Base-by-base conservation (phyloP, 306 rosid species). In the Quercus dentata region DNA sequence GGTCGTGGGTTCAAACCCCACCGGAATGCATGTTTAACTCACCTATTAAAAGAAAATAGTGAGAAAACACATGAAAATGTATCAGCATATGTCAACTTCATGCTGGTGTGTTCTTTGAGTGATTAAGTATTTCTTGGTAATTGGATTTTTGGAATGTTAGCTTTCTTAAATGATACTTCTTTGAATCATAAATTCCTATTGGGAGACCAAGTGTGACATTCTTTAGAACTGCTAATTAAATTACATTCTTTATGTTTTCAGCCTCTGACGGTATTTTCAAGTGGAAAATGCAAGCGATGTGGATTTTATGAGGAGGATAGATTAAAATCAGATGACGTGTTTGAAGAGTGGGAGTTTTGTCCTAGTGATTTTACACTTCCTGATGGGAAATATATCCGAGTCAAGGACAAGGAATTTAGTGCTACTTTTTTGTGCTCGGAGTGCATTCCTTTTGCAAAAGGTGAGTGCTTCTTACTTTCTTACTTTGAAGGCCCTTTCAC, bases 301-400 rank as follows among this genome's bases (percentile, higher is more conserved):
- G 99, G 99, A 73, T 74, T 95, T 78, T 95, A 91, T 65, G 99
- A 95, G 88, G 25, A 86, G 81, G 99, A 95, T 79, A 65, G 28
- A 27, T 58, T 92, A 44, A 78, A 83, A 58, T 49, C 88, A 11
- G 97, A 93, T 72, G 96, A 95, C 59, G 74, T 31, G 73, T 95
- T 85, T 81, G 97, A 93, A 0, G 99, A 95, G 77, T 93, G 97
- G 98, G 99, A 95, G 83, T 79, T 95, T 77, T 95, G 99, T 80
- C 93, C 99, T 69, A 86, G 97, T 58, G 97, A 90, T 74, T 93
- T 95, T 76, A n/a, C 79, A 1, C 35, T 73, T 35, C 78, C 90
- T n/a, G 74, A 75, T 74, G 97, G 97, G 17, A 86, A 73, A 82
- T 95, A 90, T 54, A 3, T 38, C 63, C 90, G 76, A 58, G 58